phyloP scores from a whole-genome alignment of 176 grass and related monocot species.

The Pharus latifolius region DNA sequence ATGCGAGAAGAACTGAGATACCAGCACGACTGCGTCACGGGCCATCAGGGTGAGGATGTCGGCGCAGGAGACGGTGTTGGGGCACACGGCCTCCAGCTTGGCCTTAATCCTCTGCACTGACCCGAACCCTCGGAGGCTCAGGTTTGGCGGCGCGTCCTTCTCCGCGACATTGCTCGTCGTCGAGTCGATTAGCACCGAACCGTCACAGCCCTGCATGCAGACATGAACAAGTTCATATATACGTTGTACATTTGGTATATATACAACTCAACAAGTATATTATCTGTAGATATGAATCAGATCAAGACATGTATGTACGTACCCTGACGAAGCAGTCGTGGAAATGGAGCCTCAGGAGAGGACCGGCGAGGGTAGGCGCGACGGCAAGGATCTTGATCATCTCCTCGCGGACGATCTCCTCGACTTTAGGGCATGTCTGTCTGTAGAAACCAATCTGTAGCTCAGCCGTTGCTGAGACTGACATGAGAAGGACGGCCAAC shows the following conservation, averaged over 20 bases:
- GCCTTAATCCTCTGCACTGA: slow-evolving; percentile 66
- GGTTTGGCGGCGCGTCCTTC: slow-evolving; percentile 68
- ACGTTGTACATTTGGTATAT: not conserved
- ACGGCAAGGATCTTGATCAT: slow-evolving; percentile 9
- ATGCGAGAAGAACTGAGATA: not conserved
- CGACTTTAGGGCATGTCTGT: slow-evolving; percentile 34
- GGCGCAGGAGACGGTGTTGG: slow-evolving; percentile 56
- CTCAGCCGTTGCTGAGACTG: not conserved
- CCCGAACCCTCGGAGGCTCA: slow-evolving; percentile 51
- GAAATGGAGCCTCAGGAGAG: slow-evolving; percentile 24
- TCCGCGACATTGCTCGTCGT: slow-evolving; percentile 28
- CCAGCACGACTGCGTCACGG: slow-evolving; percentile 47
- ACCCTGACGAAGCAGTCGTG: slow-evolving; percentile 16
- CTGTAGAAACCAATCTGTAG: slow-evolving; percentile 40
- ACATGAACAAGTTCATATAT: not conserved
- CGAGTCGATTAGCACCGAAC: slow-evolving; percentile 60
- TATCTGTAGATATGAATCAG: too few species aligned
- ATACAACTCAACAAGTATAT: not conserved
- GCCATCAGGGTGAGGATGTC: slow-evolving; percentile 53
- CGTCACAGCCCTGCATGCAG: slow-evolving; percentile 57
- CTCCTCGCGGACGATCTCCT: slow-evolving; percentile 33
- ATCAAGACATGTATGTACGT: too few species aligned
- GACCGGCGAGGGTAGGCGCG: slow-evolving; percentile 40
- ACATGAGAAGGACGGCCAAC: slow-evolving; percentile 3
- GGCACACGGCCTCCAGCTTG: slow-evolving; percentile 38